Evolutionary conservation across 495 filamentous ascomycete genomes (phyloP), one percentile per base, ranked within the genome.

Genomic region (Penicillium tannophilum): DNA sequence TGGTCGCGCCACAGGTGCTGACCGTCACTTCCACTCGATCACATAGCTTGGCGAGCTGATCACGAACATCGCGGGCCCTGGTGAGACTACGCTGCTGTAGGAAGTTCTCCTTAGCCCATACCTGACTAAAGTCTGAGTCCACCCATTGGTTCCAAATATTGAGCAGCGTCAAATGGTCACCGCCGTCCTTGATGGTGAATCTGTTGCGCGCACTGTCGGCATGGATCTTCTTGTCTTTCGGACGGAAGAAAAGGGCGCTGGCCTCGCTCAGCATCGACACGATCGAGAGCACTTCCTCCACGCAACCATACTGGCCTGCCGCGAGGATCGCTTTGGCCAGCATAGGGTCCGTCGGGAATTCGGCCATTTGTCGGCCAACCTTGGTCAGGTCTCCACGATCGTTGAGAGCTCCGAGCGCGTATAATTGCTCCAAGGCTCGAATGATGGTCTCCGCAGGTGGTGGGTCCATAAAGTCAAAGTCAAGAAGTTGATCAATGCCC

Each of bases 71-170:
- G 46, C 94, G 87, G 0, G 91, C 94, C 12, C 94, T 86, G 0
- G 86, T 91, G 2, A 98, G 82, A 31, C 85, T 88, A 19, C 92
- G 88, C 65, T 95, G 91, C 67, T 97, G 92, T 23, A 98, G 74
- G 73, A 96, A 98, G 73, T 97, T 98, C 74, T 97, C 93, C 52
- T 88, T 86, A 4, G 90, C 82, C 93, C 93, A 98, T 48, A 95
- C 86, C 56, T 86, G 86, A 60, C 82, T 87, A 77, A 93, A 98
- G 73, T 98, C 93, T 19, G 84, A 85, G 64, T 98, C 95, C 20
- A 95, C 90, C 92, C 92, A 98, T 72, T 96, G 89, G 71, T 96
- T 96, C 88, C 87, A 98, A 68, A 98, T 89, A 65, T 97, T 97
- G n/a, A 98, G 83, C 1, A 93, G 82, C 0, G 92, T 93, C 12